Base-by-base conservation (phyloP, 305 asterid species). In the Solanum hybrid region DNA sequence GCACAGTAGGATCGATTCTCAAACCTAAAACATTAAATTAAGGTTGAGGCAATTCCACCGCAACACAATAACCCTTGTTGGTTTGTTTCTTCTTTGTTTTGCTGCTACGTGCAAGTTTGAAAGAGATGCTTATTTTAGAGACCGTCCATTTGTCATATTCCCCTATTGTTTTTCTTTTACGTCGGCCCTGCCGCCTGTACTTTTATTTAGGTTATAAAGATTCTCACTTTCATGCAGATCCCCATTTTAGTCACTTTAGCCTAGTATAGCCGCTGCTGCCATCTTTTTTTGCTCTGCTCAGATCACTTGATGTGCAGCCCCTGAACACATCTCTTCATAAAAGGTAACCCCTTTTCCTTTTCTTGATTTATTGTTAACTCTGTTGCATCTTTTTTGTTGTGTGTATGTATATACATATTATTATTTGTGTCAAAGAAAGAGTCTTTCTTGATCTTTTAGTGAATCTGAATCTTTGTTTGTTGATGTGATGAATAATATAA, bases 191-290 rank as follows among this genome's bases (percentile, higher is more conserved):
- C 42, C 75, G 45, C 87, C 31, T 29, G 75, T 31, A 84, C 11
- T 84, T 84, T 84, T 84, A 7, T 60, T 60, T 60, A 84, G 87
- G 87, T 84, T 10, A 84, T 84, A 82, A 45, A 84, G 87, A 31
- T 84, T 84, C 40, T 7, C 75, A 24, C 12, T 82, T 42, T 32
- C 87, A 82, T 82, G 87, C 73, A 82, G 38, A 29, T 45, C 73
- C 38, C 37, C 71, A 81, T 42, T 81, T 42, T 42, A 42, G 17
- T 27, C 15, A 12, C 86, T 60, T 60, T 29, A 29, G 31, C 31
- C 31, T 29, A 29, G 31, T 29, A 29, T 60, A 78, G 85, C 60
- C 24, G n/a, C 86, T 14, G 35, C 34, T 40, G 66, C 32, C 86
- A 38, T 80, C 42, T 24, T 40, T 15, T 32, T 15, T 32, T 80